Evolutionary conservation across 1,284 basidiomycete genomes (phyloP).

Genomic region (Thelephora terrestris): DNA sequence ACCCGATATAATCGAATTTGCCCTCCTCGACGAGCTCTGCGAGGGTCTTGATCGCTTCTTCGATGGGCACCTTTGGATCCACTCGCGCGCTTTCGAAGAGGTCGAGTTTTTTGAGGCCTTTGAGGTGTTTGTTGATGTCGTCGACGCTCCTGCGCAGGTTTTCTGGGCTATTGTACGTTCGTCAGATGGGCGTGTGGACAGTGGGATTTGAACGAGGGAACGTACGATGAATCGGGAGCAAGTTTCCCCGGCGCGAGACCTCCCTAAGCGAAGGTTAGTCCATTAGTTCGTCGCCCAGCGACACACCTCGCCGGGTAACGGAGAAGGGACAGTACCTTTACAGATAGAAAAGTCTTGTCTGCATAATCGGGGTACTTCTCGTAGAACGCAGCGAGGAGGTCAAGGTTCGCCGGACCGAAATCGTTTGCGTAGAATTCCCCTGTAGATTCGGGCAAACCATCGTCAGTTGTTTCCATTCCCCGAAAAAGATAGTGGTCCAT

Average conservation of each 20-base stretch:
- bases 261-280: constrained; percentile 26
- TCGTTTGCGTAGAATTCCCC: constrained; percentile 34
- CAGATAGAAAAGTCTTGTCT: constrained; percentile 38
- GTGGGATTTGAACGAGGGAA: background rate
- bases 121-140: constrained; percentile 27
- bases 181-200: background rate
- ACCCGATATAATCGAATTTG: constrained; percentile 36
- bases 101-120: constrained; percentile 33
- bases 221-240: constrained; percentile 21
- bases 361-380: constrained; percentile 43
- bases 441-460: constrained; percentile 5
- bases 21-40: constrained; percentile 26
- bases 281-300: background rate
- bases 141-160: constrained; percentile 31
- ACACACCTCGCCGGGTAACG: constrained; percentile 6
- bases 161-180: constrained; percentile 22
- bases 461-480: background rate
- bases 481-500: too few species aligned
- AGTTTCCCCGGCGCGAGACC: constrained; percentile 18
- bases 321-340: constrained; percentile 20
- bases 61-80: constrained; percentile 21
- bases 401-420: constrained; percentile 27
- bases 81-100: constrained; percentile 31
- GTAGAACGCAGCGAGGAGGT: constrained; percentile 34
- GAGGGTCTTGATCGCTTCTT: constrained; percentile 22